Percentiles rank a stretch among this genome's conserved stretches.
Evolutionary conservation across 2,329 filamentous ascomycete genomes (phyloP).

Genomic region (Colletotrichum lupini): DNA sequence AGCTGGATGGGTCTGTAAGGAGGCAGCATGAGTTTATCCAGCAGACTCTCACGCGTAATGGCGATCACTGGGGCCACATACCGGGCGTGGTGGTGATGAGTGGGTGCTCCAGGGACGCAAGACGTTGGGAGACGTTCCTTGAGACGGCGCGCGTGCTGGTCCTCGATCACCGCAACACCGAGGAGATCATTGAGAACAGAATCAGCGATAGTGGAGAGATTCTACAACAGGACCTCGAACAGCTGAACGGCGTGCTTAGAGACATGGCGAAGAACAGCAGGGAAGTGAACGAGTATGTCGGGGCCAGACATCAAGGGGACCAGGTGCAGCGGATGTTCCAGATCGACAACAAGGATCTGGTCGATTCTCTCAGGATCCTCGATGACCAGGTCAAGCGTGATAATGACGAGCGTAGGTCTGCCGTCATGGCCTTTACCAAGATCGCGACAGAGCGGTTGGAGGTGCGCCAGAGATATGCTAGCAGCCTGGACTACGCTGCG

Average conservation of each 20-base stretch:
- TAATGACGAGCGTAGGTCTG: background rate
- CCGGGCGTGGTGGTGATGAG: background rate
- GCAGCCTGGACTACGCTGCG: background rate
- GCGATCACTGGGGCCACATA: background rate
- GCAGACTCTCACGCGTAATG: background rate
- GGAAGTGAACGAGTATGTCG: background rate
- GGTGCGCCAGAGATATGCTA: background rate
- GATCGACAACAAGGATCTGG: background rate
- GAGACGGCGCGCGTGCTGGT: background rate
- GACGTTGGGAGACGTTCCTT: background rate
- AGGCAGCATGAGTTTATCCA: background rate
- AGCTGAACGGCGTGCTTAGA: background rate
- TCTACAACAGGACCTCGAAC: background rate
- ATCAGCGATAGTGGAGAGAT: background rate
- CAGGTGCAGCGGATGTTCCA: background rate
- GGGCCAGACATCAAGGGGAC: background rate
- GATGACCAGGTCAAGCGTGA: background rate
- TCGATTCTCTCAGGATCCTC: background rate
- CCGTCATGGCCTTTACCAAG: background rate
- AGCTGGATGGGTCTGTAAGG: background rate
- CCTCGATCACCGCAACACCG: background rate
- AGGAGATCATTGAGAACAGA: background rate
- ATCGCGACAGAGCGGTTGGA: background rate
- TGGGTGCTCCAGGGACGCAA: background rate
- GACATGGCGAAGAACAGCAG: background rate